phyloP scores from a whole-genome alignment of 148 eudicot genomes.

The Camellia japonica region DNA sequence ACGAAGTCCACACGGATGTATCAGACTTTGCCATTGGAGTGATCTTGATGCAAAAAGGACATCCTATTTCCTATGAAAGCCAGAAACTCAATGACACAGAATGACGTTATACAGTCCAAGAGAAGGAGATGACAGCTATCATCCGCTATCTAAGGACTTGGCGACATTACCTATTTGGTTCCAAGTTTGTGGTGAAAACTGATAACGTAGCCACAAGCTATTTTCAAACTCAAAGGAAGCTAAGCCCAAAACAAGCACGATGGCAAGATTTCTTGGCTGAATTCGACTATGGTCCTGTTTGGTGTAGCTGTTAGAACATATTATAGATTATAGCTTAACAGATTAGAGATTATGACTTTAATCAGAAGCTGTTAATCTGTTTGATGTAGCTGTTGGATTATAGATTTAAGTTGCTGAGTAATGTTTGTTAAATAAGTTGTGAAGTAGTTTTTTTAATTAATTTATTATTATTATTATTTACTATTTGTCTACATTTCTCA shows the following conservation, averaged over 20 bases:
- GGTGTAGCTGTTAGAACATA: too few species aligned
- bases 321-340: too few species aligned
- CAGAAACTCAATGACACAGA: background rate
- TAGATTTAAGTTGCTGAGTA: too few species aligned
- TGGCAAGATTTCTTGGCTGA: background rate
- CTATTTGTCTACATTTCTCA: too few species aligned
- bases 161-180: background rate
- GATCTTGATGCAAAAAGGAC: constrained; percentile 7
- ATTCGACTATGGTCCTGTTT: background rate
- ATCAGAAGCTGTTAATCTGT: too few species aligned
- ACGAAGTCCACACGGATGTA: background rate
- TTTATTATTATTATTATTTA: too few species aligned
- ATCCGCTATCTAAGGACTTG: background rate
- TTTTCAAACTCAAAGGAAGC: background rate
- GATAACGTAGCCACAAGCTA: background rate
- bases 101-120: background rate
- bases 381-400: too few species aligned
- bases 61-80: background rate
- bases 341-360: too few species aligned
- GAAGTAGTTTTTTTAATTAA: too few species aligned
- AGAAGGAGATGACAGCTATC: background rate
- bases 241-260: background rate
- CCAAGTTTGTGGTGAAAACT: background rate
- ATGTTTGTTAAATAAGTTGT: too few species aligned
- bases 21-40: constrained; percentile 7